Conservation (phyloP, 257 asterid genomes). For the Petunia axillaris region DNA sequence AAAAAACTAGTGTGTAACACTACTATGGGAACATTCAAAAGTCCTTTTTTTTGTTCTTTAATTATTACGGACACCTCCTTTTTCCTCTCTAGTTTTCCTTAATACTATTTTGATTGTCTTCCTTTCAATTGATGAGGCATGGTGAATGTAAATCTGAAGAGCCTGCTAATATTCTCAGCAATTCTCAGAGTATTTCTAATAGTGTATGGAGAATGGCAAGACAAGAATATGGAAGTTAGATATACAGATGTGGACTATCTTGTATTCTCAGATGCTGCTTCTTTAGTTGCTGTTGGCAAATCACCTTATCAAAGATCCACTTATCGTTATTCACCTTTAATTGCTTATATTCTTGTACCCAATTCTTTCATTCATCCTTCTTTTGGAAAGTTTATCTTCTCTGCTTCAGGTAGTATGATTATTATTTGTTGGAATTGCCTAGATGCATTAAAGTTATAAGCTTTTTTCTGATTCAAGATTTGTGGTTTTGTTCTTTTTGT, state of each 20-base stretch:
- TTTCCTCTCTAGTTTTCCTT: too few relatives aligned
- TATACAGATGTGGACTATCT: slow-evolving; percentile 90
- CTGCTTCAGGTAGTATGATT: slow-evolving; percentile 64
- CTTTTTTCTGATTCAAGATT: background rate
- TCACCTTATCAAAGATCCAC: slow-evolving; percentile 92
- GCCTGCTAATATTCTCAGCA: slow-evolving; percentile 67
- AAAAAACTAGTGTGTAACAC: too few relatives aligned
- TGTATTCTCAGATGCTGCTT: slow-evolving; percentile 93
- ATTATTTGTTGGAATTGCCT: slow-evolving; percentile 2
- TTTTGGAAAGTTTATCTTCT: slow-evolving; percentile 88
- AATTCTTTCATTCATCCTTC: slow-evolving; percentile 75
- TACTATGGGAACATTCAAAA: too few relatives aligned
- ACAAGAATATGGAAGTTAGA: slow-evolving; percentile 85
- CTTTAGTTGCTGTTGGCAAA: slow-evolving; percentile 69
- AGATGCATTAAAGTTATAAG: background rate
- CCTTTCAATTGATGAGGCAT: too few relatives aligned
- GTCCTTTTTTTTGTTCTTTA: too few relatives aligned
- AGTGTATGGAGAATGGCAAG: slow-evolving; percentile 95
- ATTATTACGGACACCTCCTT: too few relatives aligned
- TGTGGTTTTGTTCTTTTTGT: background rate
- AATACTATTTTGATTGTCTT: too few relatives aligned
- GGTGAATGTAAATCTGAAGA: slow-evolving; percentile 38
- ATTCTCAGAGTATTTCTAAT: slow-evolving; percentile 64
- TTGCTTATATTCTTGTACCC: slow-evolving; percentile 82
- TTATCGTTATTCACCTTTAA: slow-evolving; percentile 89